phyloP scores from a whole-genome alignment of 129 eudicot genomes.

The Erigeron canadensis region DNA sequence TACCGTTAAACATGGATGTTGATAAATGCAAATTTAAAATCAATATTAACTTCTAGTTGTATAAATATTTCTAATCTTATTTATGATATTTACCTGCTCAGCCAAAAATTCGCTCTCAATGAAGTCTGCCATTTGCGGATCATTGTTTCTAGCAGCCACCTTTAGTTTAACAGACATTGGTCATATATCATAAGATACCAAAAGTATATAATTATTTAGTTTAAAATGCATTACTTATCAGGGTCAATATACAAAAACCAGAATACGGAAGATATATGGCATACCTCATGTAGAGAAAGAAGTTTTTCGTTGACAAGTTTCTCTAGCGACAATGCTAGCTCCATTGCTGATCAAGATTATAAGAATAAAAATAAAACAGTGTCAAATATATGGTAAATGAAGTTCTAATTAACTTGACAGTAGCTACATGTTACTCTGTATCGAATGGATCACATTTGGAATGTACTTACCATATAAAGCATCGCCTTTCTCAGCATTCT shows the following conservation, averaged over 20 bases:
- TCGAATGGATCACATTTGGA: neutral
- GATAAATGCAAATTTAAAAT: neutral
- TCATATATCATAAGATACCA: neutral
- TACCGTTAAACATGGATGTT: slow-evolving; percentile 24
- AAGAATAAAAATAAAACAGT: neutral
- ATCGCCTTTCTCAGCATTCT: slow-evolving; percentile 84
- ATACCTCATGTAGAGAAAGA: slow-evolving; percentile 62
- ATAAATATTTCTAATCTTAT: neutral
- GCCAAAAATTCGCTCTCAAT: slow-evolving; percentile 68
- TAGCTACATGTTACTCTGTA: neutral
- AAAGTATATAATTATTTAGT: neutral
- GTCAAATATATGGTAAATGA: slow-evolving; percentile 13
- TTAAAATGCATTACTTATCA: neutral
- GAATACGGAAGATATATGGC: neutral
- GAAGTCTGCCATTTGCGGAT: slow-evolving; percentile 78
- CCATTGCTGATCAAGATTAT: slow-evolving; percentile 68
- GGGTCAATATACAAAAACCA: neutral
- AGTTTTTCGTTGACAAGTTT: slow-evolving; percentile 80
- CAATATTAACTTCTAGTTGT: neutral
- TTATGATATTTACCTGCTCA: slow-evolving; percentile 63
- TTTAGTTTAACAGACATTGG: slow-evolving; percentile 24
- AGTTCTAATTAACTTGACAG: slow-evolving; percentile 11
- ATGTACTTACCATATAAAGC: slow-evolving; percentile 71
- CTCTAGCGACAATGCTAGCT: slow-evolving; percentile 88
- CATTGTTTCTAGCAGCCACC: slow-evolving; percentile 82